Evolutionary conservation across 768 basidiomycete species (phyloP).

Genomic region (Serendipita sp.): DNA sequence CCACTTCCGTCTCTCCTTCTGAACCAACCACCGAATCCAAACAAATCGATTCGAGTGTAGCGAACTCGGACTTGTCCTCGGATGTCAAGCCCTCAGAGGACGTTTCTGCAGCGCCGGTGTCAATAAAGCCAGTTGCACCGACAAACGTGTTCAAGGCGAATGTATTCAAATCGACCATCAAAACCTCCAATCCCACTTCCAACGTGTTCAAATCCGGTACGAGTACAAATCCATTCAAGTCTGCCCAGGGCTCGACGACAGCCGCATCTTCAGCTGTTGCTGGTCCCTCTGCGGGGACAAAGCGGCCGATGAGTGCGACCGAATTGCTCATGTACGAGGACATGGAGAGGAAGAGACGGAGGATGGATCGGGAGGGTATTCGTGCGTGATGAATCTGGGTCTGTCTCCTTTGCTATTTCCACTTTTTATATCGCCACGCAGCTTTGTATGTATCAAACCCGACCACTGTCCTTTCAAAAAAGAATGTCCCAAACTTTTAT

Average conservation of each 20-base stretch:
- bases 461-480: too few relatives aligned
- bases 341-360: slow-evolving; percentile 71
- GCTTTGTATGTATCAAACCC: too few relatives aligned
- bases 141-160: slow-evolving; percentile 32
- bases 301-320: slow-evolving; percentile 55
- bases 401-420: not conserved
- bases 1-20: slow-evolving; percentile 11
- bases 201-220: not conserved
- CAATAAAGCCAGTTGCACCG: slow-evolving; percentile 18
- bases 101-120: slow-evolving; percentile 19
- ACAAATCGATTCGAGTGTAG: too few relatives aligned
- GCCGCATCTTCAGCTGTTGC: slow-evolving; percentile 23
- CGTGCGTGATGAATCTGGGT: not conserved
- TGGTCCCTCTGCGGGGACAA: slow-evolving; percentile 19
- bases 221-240: slow-evolving; percentile 47
- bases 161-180: slow-evolving; percentile 38
- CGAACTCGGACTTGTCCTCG: too few relatives aligned
- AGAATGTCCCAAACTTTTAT: too few relatives aligned
- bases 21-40: not conserved
- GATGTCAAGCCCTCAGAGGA: slow-evolving; percentile 13
- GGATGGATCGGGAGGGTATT: slow-evolving; percentile 40
- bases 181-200: not conserved
- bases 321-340: slow-evolving; percentile 83
- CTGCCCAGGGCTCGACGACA: slow-evolving; percentile 59
- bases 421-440: too few relatives aligned